Evolutionary conservation across 2,329 filamentous ascomycete genomes (phyloP).

Genomic region (Fusarium sublunatum): DNA sequence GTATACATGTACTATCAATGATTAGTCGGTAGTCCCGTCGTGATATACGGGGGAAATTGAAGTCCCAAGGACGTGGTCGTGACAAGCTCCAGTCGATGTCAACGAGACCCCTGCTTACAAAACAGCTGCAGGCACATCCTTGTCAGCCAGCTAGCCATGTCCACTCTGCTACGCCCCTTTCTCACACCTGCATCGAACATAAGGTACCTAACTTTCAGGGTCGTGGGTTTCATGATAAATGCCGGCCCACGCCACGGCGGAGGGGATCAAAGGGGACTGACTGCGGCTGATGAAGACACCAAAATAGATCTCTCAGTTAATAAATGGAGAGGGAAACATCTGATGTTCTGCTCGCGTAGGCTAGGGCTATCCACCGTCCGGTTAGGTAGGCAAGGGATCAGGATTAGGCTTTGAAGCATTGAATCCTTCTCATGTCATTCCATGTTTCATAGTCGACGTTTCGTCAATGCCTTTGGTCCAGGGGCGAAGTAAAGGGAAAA

Average conservation of each 20-base stretch:
- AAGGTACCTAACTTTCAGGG: constrained; percentile 25
- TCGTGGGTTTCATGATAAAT: constrained; percentile 42
- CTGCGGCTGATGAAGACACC: constrained; percentile 7
- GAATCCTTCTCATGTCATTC: constrained; percentile 26
- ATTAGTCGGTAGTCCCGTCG: not conserved
- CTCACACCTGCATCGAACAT: constrained; percentile 35
- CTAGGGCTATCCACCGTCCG: no score
- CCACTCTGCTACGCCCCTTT: constrained; percentile 33
- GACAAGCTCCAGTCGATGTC: constrained; percentile 37
- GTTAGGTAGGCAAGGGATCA: constrained; percentile 7
- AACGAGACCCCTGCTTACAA: constrained; percentile 32
- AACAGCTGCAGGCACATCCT: constrained; percentile 32
- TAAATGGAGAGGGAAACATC: constrained; percentile 3
- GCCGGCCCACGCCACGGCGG: constrained; percentile 24
- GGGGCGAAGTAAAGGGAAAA: not conserved
- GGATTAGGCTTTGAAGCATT: not conserved
- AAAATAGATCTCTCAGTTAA: constrained; percentile 13
- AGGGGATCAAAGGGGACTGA: constrained; percentile 9
- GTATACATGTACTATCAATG: not conserved
- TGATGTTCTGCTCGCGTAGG: constrained; percentile 1
- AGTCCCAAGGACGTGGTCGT: constrained; percentile 40
- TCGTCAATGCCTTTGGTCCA: constrained; percentile 39
- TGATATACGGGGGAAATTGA: constrained; percentile 33
- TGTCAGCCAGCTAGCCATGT: constrained; percentile 12
- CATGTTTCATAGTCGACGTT: constrained; percentile 42